phyloP scores from a whole-genome alignment of 176 grass and related monocot species.

The Triticum aestivum region DNA sequence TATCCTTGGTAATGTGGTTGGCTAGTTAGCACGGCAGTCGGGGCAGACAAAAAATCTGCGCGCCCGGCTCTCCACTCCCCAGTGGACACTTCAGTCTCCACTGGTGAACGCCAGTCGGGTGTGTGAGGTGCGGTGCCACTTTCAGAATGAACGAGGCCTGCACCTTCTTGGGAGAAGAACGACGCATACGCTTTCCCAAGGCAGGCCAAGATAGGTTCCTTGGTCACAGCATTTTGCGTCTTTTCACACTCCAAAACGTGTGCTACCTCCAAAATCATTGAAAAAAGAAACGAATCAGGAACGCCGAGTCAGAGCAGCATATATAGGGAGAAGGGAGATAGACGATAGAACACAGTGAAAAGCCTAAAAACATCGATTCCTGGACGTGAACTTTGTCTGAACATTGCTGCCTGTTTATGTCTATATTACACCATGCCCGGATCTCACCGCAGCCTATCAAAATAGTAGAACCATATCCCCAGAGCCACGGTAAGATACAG shows the following conservation, averaged over 20 bases:
- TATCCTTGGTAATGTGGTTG: no score
- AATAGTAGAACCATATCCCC: slow-evolving; percentile 19
- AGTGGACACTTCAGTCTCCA: neutral
- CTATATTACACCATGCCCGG: slow-evolving; percentile 40
- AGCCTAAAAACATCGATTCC: neutral
- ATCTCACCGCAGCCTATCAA: slow-evolving; percentile 33
- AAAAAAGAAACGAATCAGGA: neutral
- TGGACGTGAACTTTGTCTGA: slow-evolving; percentile 11
- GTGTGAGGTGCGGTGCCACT: neutral
- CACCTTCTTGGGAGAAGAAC: neutral
- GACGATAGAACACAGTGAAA: neutral
- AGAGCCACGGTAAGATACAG: slow-evolving; percentile 38
- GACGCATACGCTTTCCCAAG: neutral
- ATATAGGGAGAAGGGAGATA: neutral
- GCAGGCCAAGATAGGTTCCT: neutral
- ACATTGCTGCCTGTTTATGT: slow-evolving; percentile 50
- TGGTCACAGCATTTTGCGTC: neutral
- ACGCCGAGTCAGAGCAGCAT: neutral
- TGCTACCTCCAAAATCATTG: neutral
- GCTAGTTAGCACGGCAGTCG: no score
- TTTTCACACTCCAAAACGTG: neutral
- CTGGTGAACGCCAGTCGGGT: neutral
- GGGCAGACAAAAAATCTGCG: no score
- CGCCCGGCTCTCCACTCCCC: no score
- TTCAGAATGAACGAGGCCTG: neutral